Evolutionary conservation across 495 filamentous ascomycete species (phyloP).

Genomic region (Trichoderma gamsii): DNA sequence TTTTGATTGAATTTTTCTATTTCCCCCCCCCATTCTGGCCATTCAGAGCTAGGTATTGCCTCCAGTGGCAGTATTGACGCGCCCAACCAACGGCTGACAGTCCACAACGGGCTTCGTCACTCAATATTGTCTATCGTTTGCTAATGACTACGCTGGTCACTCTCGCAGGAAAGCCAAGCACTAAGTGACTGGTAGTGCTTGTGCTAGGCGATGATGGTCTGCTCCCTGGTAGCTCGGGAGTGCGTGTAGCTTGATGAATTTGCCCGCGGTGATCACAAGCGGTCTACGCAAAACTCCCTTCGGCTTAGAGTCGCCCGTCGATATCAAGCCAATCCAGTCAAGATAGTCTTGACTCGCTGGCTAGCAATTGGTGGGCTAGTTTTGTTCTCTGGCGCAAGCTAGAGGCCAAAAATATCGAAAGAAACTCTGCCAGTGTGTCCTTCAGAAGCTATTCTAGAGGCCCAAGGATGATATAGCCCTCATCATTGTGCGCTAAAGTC

Average conservation of each 20-base stretch:
- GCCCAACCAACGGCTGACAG: constrained; percentile 6
- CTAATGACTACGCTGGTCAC: background rate
- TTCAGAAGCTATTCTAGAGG: background rate
- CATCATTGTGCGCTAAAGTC: background rate
- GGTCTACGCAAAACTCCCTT: background rate
- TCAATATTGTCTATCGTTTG: background rate
- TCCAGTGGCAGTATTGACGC: background rate
- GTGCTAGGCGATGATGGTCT: background rate
- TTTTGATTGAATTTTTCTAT: background rate
- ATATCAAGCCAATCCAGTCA: background rate
- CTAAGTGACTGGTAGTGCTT: background rate
- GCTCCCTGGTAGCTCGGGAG: background rate
- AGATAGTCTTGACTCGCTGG: background rate
- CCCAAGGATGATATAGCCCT: background rate
- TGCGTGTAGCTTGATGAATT: background rate
- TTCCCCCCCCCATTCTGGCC: background rate
- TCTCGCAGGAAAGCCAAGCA: background rate
- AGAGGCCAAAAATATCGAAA: background rate
- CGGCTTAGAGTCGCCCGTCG: background rate
- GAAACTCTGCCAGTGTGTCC: background rate
- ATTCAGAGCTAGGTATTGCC: background rate
- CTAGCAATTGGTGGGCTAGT: background rate
- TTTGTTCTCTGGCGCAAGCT: background rate
- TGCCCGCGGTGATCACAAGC: background rate
- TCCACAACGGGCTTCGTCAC: background rate